A percentile compares a stretch with the other conserved stretches of the same genome.
Evolutionary conservation across 345 rosid genomes (phyloP).

Genomic region (Bruguiera parviflora): DNA sequence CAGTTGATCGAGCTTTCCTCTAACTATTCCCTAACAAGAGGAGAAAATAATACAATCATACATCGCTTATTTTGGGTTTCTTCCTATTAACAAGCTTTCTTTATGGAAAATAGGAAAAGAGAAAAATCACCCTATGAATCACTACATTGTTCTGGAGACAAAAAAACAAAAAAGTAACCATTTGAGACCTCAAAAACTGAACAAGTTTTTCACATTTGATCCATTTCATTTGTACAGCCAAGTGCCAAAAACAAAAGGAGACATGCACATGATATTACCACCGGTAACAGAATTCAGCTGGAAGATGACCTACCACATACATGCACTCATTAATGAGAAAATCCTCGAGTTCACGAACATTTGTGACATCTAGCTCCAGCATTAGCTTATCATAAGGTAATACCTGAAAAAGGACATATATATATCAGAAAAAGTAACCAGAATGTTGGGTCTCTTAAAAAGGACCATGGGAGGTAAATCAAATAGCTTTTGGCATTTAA

Average conservation of each 20-base stretch:
- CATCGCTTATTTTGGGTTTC: background rate
- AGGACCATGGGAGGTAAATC: background rate
- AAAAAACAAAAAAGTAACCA: too few species aligned
- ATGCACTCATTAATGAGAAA: constrained; percentile 97
- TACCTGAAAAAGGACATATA: constrained; percentile 43
- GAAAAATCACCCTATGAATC: too few species aligned
- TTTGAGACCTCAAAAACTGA: background rate
- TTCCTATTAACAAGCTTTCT: background rate
- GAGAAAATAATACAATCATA: constrained; percentile 3
- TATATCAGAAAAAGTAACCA: constrained; percentile 6
- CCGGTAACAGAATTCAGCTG: background rate
- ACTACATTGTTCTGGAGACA: too few species aligned
- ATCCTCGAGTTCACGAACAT: constrained; percentile 98
- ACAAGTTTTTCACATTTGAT: background rate
- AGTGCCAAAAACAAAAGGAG: background rate
- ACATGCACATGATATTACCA: background rate
- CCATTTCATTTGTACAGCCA: background rate
- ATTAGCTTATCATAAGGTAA: constrained; percentile 79
- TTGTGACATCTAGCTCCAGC: constrained; percentile 81
- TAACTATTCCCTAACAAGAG: constrained; percentile 72
- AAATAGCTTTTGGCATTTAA: too few species aligned
- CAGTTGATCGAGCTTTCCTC: constrained; percentile 95
- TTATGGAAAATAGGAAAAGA: too few species aligned
- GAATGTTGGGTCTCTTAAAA: background rate
- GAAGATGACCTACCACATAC: constrained; percentile 67